Base-by-base conservation (phyloP, 2,329 filamentous ascomycete genomes). In the Pezicula radicicola region DNA sequence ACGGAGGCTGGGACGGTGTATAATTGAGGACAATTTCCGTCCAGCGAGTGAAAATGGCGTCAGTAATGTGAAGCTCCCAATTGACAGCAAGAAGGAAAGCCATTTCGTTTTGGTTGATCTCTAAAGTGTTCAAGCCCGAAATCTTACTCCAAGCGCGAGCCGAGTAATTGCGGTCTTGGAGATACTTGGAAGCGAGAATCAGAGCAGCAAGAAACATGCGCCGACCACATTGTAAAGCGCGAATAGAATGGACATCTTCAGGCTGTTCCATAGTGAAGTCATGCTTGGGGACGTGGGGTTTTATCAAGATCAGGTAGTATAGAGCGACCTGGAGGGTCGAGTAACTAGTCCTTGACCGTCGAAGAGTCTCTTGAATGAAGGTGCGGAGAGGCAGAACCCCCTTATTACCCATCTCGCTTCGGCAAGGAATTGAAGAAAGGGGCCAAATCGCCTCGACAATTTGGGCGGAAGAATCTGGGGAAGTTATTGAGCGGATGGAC, bases 71-170 rank as follows among this genome's bases (percentile, higher is more conserved):
- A 28, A 99, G 82, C 64, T 91, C 90, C 92, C 93, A 99, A 69
- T 91, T 87, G 56, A 99, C 90, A 43, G 92, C 89, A 55, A 87
- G 75, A 44, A 99, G 80, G 68, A 97, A 99, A 16, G 89, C 85
- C 70, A 95, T 87, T 74, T 99, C 94, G 69, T 97, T 97, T 66
- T 91, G 88, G 72, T 97, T 97, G 71, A 99, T 97, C 73, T 99
- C 94, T 51, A 83, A 77, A 3, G 91, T 92, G 68, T 89, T 91
- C 52, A 99, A 78, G n/a, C 94, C 94, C 16, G 94, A 97, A 62
- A 99, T 99, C 77, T 96, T 97, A 71, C 93, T 97, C 94, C 94
- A 99, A 40, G 94, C 94, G 51, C 93, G 87, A 46, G 94, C 91
- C 13, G 94, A 97, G 72, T 96, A 99, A 73, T 97, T 99, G 61